Percentiles rank a stretch among this genome's conserved stretches.
These are phyloP conservation scores for Apostasia ramifera DNA, from an alignment of 106 monocot genomes.

Conservation along the genomic window DNA sequence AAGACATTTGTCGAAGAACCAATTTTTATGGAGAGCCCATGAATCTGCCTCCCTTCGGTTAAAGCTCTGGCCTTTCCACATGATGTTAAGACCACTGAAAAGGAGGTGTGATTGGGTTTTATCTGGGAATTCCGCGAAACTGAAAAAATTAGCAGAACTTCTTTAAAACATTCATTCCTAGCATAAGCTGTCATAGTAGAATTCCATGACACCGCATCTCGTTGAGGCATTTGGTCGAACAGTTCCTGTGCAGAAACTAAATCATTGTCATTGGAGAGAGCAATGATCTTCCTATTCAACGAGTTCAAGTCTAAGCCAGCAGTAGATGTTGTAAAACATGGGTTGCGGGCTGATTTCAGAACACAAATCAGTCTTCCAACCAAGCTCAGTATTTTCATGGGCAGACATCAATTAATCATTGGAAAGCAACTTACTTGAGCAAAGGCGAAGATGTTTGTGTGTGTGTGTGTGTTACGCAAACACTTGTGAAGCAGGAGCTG, in stretches of 20 bases:
- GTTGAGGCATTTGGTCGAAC: slow-evolving; percentile 45
- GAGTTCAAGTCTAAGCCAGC: neutral
- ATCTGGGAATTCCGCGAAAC: slow-evolving; percentile 20
- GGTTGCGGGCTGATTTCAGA: neutral
- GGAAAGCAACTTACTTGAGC: no score
- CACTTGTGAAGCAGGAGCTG: no score
- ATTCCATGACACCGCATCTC: slow-evolving; percentile 62
- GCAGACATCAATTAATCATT: no score
- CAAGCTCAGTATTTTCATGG: neutral
- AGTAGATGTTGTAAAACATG: neutral
- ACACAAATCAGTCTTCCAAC: neutral
- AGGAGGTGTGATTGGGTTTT: slow-evolving; percentile 24
- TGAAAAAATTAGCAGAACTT: slow-evolving; percentile 21
- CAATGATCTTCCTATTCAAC: slow-evolving; percentile 15
- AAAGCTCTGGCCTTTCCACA: slow-evolving; percentile 38
- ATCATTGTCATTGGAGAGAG: slow-evolving; percentile 4
- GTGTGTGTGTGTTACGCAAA: no score
- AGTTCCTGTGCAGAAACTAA: slow-evolving; percentile 16
- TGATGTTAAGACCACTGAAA: slow-evolving; percentile 36
- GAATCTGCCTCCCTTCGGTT: slow-evolving; percentile 25
- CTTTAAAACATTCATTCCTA: slow-evolving; percentile 1
- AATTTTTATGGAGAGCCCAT: slow-evolving; percentile 38
- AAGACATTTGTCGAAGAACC: slow-evolving; percentile 29
- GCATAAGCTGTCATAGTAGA: slow-evolving; percentile 43
- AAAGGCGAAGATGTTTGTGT: no score